These are phyloP conservation scores for Tetrahymena elliotti DNA, from an alignment of 73 alveolate genomes.

Conservation along the genomic window DNA sequence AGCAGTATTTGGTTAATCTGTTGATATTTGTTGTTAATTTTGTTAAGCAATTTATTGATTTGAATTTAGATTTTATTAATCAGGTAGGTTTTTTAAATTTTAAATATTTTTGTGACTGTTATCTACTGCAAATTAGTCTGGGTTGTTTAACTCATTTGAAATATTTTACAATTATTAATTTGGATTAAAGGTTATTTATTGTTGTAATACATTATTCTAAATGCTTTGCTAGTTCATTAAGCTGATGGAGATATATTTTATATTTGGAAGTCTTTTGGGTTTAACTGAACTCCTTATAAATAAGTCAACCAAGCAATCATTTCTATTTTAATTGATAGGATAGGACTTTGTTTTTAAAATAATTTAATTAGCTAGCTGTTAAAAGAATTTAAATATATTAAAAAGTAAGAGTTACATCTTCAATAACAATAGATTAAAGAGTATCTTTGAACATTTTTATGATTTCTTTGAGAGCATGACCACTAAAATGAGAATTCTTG, in stretches of 20 bases:
- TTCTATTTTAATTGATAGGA: neutral
- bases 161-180: neutral
- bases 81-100: too few relatives aligned
- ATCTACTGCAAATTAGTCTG: too few relatives aligned
- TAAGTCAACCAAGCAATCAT: neutral
- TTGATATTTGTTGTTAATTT: too few relatives aligned
- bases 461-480: neutral
- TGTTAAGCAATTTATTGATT: neutral
- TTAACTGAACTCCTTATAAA: neutral
- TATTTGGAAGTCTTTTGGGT: neutral
- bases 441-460: neutral
- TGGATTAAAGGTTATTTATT: neutral
- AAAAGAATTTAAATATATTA: too few relatives aligned
- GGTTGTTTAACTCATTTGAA: neutral
- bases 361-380: too few relatives aligned
- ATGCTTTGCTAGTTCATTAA: neutral
- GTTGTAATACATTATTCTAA: neutral
- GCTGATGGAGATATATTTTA: neutral
- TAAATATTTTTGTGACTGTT: too few relatives aligned
- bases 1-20: too few relatives aligned
- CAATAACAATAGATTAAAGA: neutral
- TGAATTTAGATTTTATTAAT: too few relatives aligned
- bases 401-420: neutral
- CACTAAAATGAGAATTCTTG: neutral
- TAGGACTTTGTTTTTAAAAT: neutral